phyloP scores from a whole-genome alignment of 768 basidiomycete species.

The Mycena venus region DNA sequence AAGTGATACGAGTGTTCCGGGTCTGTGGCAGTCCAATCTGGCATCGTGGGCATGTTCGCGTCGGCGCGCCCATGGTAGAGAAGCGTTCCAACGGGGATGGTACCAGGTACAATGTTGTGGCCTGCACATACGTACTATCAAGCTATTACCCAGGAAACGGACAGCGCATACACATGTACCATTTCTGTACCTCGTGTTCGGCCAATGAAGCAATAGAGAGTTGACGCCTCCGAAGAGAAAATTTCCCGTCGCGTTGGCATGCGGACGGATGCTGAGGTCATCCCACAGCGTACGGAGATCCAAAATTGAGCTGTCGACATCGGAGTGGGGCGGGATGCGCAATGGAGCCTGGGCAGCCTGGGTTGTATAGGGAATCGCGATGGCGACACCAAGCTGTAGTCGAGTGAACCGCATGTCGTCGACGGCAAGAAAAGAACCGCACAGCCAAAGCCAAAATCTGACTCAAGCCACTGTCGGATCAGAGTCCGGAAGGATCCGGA shows the following conservation, averaged over 20 bases:
- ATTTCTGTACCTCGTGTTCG: conserved; percentile 50
- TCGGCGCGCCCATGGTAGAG: conserved; percentile 40
- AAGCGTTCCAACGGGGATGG: conserved; percentile 36
- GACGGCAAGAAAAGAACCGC: too few relatives aligned
- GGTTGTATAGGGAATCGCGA: neutral
- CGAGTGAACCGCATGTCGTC: too few relatives aligned
- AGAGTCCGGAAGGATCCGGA: too few relatives aligned
- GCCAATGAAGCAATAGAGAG: conserved; percentile 46
- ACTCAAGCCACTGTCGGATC: too few relatives aligned
- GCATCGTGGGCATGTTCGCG: conserved; percentile 19
- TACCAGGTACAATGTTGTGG: conserved; percentile 39
- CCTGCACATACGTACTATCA: too few relatives aligned
- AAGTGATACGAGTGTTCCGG: conserved; percentile 37
- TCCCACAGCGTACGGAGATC: neutral
- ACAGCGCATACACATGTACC: too few relatives aligned
- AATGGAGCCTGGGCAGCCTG: neutral
- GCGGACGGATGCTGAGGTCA: neutral
- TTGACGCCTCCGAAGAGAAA: conserved; percentile 16
- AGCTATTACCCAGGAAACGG: too few relatives aligned
- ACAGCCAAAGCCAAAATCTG: too few relatives aligned
- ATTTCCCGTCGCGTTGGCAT: conserved; percentile 8
- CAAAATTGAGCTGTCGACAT: too few relatives aligned
- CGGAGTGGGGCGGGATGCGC: neutral
- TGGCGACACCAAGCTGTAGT: neutral
- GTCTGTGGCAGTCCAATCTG: too few relatives aligned